Conservation (phyloP, 1,284 basidiomycete species). For the Trichosporon sp. region DNA sequence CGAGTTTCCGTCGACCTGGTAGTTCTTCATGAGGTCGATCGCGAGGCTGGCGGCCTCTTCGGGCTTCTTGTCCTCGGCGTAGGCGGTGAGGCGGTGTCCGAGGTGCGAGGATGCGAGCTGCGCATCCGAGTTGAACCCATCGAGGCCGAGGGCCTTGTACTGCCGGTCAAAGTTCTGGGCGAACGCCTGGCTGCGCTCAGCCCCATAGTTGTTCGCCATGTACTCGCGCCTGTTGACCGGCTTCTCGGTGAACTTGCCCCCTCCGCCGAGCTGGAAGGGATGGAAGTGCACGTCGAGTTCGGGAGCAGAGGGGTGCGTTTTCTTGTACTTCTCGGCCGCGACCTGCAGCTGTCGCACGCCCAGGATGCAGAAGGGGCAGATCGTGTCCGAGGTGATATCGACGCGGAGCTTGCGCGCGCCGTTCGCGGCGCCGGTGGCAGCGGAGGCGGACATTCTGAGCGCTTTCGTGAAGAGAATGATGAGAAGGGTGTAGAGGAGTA, state of each 20-base stretch:
- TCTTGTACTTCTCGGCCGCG: conserved; percentile 30
- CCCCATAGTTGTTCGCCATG: conserved; percentile 49
- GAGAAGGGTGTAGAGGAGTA: neutral
- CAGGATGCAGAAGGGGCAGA: conserved; percentile 49
- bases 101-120: conserved; percentile 40
- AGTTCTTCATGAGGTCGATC: conserved; percentile 48
- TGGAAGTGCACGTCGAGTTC: conserved; percentile 45
- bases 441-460: conserved; percentile 20
- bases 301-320: conserved; percentile 28
- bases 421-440: neutral
- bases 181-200: conserved; percentile 41
- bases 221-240: conserved; percentile 39
- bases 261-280: conserved; percentile 50
- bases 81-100: conserved; percentile 51
- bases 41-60: conserved; percentile 44
- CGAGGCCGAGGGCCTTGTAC: conserved; percentile 50
- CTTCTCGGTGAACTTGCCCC: conserved; percentile 31
- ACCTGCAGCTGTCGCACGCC: conserved; percentile 43
- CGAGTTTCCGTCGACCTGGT: conserved; percentile 54
- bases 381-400: conserved; percentile 43
- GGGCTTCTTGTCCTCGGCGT: conserved; percentile 44
- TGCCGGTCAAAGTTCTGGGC: conserved; percentile 41
- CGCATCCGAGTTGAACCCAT: conserved; percentile 35
- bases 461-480: neutral
- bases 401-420: conserved; percentile 29